phyloP scores from a whole-genome alignment of 306 rosid genomes.

The Prunus armeniaca region DNA sequence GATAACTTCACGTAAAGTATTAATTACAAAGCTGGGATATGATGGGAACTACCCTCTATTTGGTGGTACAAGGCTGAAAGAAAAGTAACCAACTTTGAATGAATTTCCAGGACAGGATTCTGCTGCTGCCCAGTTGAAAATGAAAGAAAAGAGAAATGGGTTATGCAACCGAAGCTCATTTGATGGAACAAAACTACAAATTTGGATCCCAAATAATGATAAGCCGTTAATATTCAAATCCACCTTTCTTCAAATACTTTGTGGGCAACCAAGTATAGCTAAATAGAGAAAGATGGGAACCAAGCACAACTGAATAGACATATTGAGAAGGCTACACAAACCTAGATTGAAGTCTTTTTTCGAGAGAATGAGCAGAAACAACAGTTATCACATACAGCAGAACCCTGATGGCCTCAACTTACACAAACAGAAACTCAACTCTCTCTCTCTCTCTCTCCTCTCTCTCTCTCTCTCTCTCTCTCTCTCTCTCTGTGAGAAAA shows the following conservation, averaged over 20 bases:
- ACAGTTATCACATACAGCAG: background rate
- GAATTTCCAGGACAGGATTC: constrained; percentile 7
- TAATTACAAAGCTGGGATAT: background rate
- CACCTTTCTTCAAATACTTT: background rate
- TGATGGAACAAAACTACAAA: background rate
- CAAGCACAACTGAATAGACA: background rate
- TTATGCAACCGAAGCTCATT: background rate
- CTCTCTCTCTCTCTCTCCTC: background rate
- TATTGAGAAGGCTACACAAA: background rate
- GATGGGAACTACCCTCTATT: background rate
- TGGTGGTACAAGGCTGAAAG: background rate
- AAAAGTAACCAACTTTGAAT: constrained; percentile 3
- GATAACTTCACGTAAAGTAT: background rate
- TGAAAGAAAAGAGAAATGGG: background rate
- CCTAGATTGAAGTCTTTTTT: background rate
- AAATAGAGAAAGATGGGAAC: background rate
- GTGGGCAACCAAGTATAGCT: background rate
- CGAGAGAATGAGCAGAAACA: background rate
- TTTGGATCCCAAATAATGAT: background rate
- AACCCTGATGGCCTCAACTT: background rate
- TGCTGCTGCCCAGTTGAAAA: background rate
- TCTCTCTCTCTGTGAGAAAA: background rate
- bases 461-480: background rate
- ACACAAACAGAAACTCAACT: background rate
- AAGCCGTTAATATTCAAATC: background rate